Evolutionary conservation across 1,139 yeast genomes (phyloP).

Genomic region (Suhomyces anneliseae): DNA sequence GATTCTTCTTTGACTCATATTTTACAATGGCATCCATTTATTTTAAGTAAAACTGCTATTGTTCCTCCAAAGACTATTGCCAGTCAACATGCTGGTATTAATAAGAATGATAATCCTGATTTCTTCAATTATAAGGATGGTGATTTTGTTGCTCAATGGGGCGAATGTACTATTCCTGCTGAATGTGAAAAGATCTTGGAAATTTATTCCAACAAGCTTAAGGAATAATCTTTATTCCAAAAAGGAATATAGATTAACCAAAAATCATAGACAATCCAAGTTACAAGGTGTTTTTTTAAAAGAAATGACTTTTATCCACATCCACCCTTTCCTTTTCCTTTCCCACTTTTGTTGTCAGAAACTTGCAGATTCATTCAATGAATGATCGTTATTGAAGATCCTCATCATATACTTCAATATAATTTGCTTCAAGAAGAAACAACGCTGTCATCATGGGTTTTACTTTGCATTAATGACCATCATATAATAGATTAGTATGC

Average conservation of each 20-base stretch:
- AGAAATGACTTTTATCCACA: too few relatives aligned
- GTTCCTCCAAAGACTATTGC: constrained; percentile 55
- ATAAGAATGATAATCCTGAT: constrained; percentile 13
- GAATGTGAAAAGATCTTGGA: constrained; percentile 55
- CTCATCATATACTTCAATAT: too few relatives aligned
- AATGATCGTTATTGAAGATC: too few relatives aligned
- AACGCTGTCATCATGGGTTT: too few relatives aligned
- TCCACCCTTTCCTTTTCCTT: too few relatives aligned
- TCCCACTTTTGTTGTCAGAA: too few relatives aligned
- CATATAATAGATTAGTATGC: too few relatives aligned
- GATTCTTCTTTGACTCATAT: constrained; percentile 75
- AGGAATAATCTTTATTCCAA: neutral
- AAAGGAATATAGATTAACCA: neutral
- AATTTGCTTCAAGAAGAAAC: too few relatives aligned
- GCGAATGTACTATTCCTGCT: constrained; percentile 48
- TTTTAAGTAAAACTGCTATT: constrained; percentile 69
- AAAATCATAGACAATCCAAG: too few relatives aligned
- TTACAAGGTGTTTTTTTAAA: too few relatives aligned
- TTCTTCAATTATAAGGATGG: constrained; percentile 52
- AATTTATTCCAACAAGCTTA: constrained; percentile 24
- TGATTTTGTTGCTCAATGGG: constrained; percentile 63
- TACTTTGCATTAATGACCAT: too few relatives aligned
- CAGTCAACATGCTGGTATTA: constrained; percentile 25
- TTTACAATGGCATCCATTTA: constrained; percentile 89
- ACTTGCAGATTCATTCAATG: too few relatives aligned